Evolutionary conservation across 768 basidiomycete species (phyloP), one percentile per base, ranked within the genome.

Genomic region (Russula griseocarnosa): DNA sequence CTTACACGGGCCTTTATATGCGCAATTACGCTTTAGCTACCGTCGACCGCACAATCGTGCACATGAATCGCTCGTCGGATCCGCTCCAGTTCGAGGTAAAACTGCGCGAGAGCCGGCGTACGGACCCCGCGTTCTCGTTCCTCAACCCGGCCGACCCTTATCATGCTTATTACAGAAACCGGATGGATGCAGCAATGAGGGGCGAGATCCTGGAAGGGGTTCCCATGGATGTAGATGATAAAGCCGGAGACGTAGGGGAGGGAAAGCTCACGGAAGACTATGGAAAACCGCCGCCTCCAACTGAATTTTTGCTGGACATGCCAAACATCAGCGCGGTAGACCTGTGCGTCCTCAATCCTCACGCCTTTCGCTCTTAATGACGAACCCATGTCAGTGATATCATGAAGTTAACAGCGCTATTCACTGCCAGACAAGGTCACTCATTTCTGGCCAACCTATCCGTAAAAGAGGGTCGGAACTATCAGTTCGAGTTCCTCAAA

Each of bases 91-190:
- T 99, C 72, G 96, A 98, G 78, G 92, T 94, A 73, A 95, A 96
- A 78, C 94, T 99, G 75, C 86, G 94, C 70, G 94, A 98, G 77
- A 90, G 91, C 71, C 95, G 95, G 76, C 92, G 94, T 77, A 83
- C 86, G 68, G 96, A 98, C 80, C 93, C 94, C 62, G 96, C 97
- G 78, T 99, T 98, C 82, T 94, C 96, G 62, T 99, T 99, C 81
- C 84, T 99, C 75, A 96, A 96, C 79, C 88, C 92, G 66, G 85
- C 85, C 55, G 97, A 99, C 81, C 93, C 97, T 68, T 99, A 97
- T 79, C 93, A 98, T 86, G 92, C 92, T 65, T 98, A 99, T 78
- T 99, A 99, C 74, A 86, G 91, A 73, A 86, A 95, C 79, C 86
- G 90, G 72, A 85, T 96, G 78, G 92, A 94, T 54, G 86, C 86